Conservation (phyloP, 768 basidiomycete genomes). For the Amyloporia xantha region DNA sequence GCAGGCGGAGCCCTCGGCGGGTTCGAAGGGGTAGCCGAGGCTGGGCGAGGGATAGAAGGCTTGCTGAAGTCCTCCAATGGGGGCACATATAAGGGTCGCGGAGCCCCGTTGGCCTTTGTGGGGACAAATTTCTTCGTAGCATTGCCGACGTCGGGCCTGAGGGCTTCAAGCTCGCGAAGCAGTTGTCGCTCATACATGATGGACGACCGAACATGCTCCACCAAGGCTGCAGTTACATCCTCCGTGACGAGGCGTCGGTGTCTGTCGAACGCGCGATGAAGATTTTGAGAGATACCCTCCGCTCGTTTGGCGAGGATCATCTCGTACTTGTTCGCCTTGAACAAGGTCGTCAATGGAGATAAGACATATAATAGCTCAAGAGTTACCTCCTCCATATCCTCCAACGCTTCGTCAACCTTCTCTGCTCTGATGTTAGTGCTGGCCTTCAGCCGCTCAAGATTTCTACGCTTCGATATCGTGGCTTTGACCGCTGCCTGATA, state of each 20-base stretch:
- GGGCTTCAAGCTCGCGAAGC: slow-evolving; percentile 80
- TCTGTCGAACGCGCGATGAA: slow-evolving; percentile 78
- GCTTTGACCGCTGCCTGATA: slow-evolving; percentile 90
- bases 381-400: slow-evolving; percentile 85
- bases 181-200: slow-evolving; percentile 90
- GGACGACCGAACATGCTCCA: slow-evolving; percentile 89
- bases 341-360: slow-evolving; percentile 11
- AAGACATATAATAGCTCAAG: background rate
- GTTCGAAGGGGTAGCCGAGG: slow-evolving; percentile 16
- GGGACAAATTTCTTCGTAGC: slow-evolving; percentile 56
- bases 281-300: slow-evolving; percentile 88
- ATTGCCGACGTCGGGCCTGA: slow-evolving; percentile 66
- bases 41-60: slow-evolving; percentile 22
- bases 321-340: slow-evolving; percentile 86
- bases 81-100: slow-evolving; percentile 55
- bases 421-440: slow-evolving; percentile 82
- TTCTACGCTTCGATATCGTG: slow-evolving; percentile 86
- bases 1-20: slow-evolving; percentile 10
- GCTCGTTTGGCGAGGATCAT: slow-evolving; percentile 78
- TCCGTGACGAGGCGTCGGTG: slow-evolving; percentile 87
- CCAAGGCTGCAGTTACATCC: slow-evolving; percentile 82
- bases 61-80: slow-evolving; percentile 56
- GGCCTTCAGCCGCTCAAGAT: slow-evolving; percentile 83
- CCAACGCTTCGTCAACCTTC: slow-evolving; percentile 83
- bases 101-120: slow-evolving; percentile 40